phyloP scores from a whole-genome alignment of 495 filamentous ascomycete genomes.

The Parathielavia hyrcaniae region DNA sequence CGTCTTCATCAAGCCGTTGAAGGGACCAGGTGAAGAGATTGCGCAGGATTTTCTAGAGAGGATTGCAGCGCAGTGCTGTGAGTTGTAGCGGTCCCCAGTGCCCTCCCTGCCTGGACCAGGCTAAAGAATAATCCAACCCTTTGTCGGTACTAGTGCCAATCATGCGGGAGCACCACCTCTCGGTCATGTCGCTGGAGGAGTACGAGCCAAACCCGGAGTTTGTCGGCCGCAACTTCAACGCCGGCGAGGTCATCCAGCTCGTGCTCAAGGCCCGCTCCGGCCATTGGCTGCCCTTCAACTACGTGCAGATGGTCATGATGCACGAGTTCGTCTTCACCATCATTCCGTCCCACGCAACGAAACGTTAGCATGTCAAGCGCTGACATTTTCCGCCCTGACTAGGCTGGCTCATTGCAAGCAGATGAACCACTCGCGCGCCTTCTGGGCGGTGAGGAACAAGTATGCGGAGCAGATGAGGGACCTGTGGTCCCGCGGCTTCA shows the following conservation, averaged over 20 bases:
- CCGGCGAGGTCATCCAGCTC: slow-evolving; percentile 74
- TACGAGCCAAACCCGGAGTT: slow-evolving; percentile 70
- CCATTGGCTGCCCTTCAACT: slow-evolving; percentile 66
- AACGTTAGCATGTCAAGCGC: too few relatives aligned
- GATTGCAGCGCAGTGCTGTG: slow-evolving; percentile 68
- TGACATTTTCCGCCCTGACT: slow-evolving; percentile 25
- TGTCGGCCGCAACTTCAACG: slow-evolving; percentile 74
- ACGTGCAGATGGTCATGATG: slow-evolving; percentile 84
- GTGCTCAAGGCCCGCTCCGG: slow-evolving; percentile 60
- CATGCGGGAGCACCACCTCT: slow-evolving; percentile 62
- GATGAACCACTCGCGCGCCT: slow-evolving; percentile 71
- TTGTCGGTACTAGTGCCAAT: too few relatives aligned
- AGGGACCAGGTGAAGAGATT: slow-evolving; percentile 49
- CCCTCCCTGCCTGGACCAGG: background rate
- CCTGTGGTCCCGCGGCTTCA: slow-evolving; percentile 60
- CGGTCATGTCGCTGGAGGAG: slow-evolving; percentile 69
- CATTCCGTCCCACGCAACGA: background rate
- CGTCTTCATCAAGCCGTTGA: slow-evolving; percentile 69
- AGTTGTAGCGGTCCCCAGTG: slow-evolving; percentile 16
- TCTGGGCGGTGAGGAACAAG: slow-evolving; percentile 65
- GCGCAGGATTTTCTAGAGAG: slow-evolving; percentile 67
- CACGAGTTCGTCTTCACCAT: slow-evolving; percentile 55
- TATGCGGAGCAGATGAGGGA: slow-evolving; percentile 58
- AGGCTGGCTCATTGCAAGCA: slow-evolving; percentile 70
- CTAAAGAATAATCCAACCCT: too few relatives aligned